Base-by-base conservation (phyloP, 2,329 filamentous ascomycete genomes). In the Colletotrichum eleusines region DNA sequence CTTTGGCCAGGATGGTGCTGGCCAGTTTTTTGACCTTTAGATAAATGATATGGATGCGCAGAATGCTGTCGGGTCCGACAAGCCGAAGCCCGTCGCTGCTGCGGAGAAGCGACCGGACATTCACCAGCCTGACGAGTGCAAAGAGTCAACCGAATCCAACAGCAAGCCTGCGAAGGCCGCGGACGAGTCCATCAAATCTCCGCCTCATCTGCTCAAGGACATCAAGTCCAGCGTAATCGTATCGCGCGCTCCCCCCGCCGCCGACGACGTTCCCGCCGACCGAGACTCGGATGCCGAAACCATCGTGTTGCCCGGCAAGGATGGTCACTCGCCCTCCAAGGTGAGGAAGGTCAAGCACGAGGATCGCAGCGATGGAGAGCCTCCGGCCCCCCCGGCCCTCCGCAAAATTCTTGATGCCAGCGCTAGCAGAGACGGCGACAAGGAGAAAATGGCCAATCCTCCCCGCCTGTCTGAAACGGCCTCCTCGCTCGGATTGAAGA, bases 251-350 rank as follows among this genome's bases (percentile, higher is more conserved):
- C 69, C 59, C 28, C 59, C 31, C 50, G 76, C 80, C 26, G 77
- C 80, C 62, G 83, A 87, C 66, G 83, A 85, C 50, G 79, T 76
- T 65, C 79, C 78, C 28, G 82, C 82, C 69, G 90, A 90, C 70
- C 89, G 86, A 76, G 89, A 91, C 75, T 93, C 91, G 1, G 91
- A 93, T 76, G 90, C 91, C 59, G 91, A 93, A 81, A 93, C 91
- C 18, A 91, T 92, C 72, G 90, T 93, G 44, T 79, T 92, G 42
- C 86, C 89, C 14, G 89, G 88, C 35, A 91, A 91, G 76, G 87
- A 91, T 77, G 88, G 88, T 48, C 83, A 89, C 75, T 91, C 89
- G 31, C 89, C 89, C 0, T 88, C 88, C 70, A 91, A 91, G 79
- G 83, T 84, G 69, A 86, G 88, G 70, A 91, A 91, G 80, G 83